Conservation (phyloP, 1,284 basidiomycete species). For the Malassezia sp. region DNA sequence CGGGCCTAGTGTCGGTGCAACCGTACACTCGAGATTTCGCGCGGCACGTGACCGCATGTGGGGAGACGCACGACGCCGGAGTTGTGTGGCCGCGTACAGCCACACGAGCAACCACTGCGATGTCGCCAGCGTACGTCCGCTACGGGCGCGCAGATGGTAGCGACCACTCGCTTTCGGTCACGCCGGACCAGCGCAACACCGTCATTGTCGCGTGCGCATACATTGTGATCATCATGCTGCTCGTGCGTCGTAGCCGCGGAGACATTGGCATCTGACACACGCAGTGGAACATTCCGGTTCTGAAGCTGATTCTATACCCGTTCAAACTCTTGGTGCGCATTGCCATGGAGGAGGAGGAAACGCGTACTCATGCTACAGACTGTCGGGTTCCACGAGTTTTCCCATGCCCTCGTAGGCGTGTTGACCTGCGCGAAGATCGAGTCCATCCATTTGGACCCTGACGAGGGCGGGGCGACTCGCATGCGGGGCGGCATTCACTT, state of each 20-base stretch:
- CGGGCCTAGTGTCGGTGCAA: no score
- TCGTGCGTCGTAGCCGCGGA: conserved; percentile 14
- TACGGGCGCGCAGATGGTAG: no score
- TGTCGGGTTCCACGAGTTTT: conserved; percentile 33
- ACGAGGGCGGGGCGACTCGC: conserved; percentile 80
- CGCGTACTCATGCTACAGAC: conserved; percentile 16
- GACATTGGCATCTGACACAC: not conserved
- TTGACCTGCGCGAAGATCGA: conserved; percentile 84
- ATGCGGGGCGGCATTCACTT: conserved; percentile 86
- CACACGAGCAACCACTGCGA: no score
- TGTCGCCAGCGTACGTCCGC: not conserved
- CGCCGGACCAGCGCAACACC: conserved; percentile 34
- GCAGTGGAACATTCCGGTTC: conserved; percentile 34
- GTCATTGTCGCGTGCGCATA: conserved; percentile 44
- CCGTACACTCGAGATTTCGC: no score
- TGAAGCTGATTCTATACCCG: conserved; percentile 42
- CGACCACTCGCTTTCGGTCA: conserved; percentile 27
- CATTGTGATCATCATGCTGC: conserved; percentile 31
- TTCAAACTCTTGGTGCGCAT: conserved; percentile 39
- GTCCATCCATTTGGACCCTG: conserved; percentile 49
- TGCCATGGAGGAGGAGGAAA: no score
- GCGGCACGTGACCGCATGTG: no score
- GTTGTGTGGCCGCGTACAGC: no score
- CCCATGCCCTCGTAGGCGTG: conserved; percentile 49
- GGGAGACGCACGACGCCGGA: no score